Evolutionary conservation across 768 basidiomycete species (phyloP), one percentile per base, ranked within the genome.

Genomic region (Mrakia hoshinonis): DNA sequence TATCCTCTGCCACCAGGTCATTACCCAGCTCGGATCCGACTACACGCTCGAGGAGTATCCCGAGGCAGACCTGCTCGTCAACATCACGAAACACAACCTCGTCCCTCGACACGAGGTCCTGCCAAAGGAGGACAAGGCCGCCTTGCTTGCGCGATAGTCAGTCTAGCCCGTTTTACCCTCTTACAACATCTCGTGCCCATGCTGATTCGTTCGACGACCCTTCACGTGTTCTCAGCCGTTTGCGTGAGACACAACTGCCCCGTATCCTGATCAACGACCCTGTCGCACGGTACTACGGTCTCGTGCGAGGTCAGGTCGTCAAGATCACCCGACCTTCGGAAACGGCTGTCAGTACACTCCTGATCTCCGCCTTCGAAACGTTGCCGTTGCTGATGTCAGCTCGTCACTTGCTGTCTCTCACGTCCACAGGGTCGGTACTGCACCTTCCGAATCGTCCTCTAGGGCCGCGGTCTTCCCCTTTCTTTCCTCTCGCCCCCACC

Each of bases 271-370:
- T 96, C 52, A 87, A 89, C 34, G 96, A 99, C 80, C 96, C 96
- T 12, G 95, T 99, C n/a, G 92, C 96, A 51, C 87, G 94, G 72
- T 98, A 99, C 80, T 99, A 97, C 82, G 96, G 96, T 65, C 85
- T 99, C 70, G 85, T 87, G 76, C 86, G 96, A 63, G 94, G 95
- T 34, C 92, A 95, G 79, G 96, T 99, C 60, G 96, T 99, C 80
- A 97, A 96, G 83, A 98, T 99, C 76, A 97, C 90, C 72, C 84
- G 96, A 76, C 91, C 93, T 34, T 93, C 91, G 81, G 96, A 98
- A 83, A 99, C 96, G 22, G 91, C 89, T 74, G 95, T 95, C 67
- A 52, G 80, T 73, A 4, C 34, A 7, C 0, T 47, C 36, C 34
- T 38, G 46, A 31, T 26, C n/a, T 49, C 31, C 24, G 13, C 29